Conservation (phyloP, 257 asterid species). For the Perilla frutescens region DNA sequence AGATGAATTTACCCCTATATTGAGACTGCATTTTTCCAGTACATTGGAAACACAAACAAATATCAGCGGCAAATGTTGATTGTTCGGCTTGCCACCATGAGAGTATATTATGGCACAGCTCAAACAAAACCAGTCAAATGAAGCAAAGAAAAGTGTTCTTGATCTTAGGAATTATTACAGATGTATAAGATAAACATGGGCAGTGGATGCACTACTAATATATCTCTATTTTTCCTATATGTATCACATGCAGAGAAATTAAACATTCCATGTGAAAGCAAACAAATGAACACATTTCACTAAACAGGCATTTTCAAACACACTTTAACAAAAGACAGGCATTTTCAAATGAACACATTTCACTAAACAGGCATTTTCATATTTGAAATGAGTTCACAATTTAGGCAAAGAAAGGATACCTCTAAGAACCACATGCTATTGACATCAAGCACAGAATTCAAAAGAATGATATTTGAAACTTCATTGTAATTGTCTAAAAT, state of each 20-base stretch:
- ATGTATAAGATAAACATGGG: neutral
- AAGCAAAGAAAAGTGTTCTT: neutral
- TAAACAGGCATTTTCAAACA: neutral
- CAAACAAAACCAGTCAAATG: neutral
- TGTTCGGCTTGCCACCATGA: neutral
- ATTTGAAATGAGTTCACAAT: neutral
- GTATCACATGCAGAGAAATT: neutral
- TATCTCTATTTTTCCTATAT: constrained; percentile 2
- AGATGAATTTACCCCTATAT: constrained; percentile 10
- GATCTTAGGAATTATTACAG: neutral
- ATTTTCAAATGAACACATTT: too few relatives aligned
- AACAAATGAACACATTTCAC: neutral
- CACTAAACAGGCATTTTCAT: neutral
- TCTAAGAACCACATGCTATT: too few relatives aligned
- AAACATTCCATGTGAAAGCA: neutral
- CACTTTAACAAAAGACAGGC: too few relatives aligned
- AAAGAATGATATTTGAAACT: too few relatives aligned
- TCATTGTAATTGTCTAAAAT: too few relatives aligned
- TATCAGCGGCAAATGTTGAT: constrained; percentile 4
- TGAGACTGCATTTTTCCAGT: neutral
- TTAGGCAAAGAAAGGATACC: neutral
- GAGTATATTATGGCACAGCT: constrained; percentile 16
- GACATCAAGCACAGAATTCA: too few relatives aligned
- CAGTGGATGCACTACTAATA: neutral
- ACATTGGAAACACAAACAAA: constrained; percentile 7